Conservation (phyloP, 2,329 filamentous ascomycete species). For the Dactylellina sp. region DNA sequence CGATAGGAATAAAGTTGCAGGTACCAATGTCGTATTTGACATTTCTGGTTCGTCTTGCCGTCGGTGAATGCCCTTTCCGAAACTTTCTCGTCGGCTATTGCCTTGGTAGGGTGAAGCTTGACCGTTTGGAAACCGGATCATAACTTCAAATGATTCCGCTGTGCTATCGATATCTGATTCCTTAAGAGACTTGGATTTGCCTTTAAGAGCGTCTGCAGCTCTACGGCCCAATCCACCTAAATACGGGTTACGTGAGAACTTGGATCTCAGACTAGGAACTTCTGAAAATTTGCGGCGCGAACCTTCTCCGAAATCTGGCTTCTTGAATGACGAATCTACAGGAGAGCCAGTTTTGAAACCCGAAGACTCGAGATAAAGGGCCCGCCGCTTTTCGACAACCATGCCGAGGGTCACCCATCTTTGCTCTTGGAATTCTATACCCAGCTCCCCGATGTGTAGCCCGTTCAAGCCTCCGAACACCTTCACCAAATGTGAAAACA, state of each 20-base stretch:
- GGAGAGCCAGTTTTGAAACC: slow-evolving; percentile 28
- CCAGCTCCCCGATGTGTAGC: slow-evolving; percentile 48
- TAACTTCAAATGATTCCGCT: slow-evolving; percentile 47
- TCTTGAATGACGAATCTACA: slow-evolving; percentile 27
- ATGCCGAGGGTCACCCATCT: slow-evolving; percentile 53
- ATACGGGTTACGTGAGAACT: slow-evolving; percentile 43
- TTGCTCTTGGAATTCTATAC: slow-evolving; percentile 52
- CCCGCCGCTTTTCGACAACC: slow-evolving; percentile 49
- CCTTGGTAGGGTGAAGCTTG: slow-evolving; percentile 41
- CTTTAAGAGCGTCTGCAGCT: slow-evolving; percentile 50
- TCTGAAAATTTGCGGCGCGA: slow-evolving; percentile 12
- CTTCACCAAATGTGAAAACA: slow-evolving; percentile 53
- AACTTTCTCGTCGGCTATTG: slow-evolving; percentile 48
- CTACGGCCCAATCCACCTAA: slow-evolving; percentile 52
- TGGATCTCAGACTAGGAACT: slow-evolving; percentile 39
- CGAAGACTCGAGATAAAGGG: slow-evolving; percentile 35
- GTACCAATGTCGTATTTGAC: slow-evolving; percentile 46
- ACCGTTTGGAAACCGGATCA: slow-evolving; percentile 53
- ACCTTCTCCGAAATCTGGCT: slow-evolving; percentile 40
- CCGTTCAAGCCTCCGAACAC: slow-evolving; percentile 43
- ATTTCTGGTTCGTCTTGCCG: slow-evolving; percentile 47
- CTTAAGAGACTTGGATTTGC: slow-evolving; percentile 33
- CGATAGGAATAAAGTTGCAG: slow-evolving; percentile 51
- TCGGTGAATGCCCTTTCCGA: slow-evolving; percentile 31
- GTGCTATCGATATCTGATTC: slow-evolving; percentile 20